Evolutionary conservation across 202 grass and related monocot species (phyloP), one percentile per base, ranked within the genome.

Genomic region (Schoenoplectus tabernaemontani): DNA sequence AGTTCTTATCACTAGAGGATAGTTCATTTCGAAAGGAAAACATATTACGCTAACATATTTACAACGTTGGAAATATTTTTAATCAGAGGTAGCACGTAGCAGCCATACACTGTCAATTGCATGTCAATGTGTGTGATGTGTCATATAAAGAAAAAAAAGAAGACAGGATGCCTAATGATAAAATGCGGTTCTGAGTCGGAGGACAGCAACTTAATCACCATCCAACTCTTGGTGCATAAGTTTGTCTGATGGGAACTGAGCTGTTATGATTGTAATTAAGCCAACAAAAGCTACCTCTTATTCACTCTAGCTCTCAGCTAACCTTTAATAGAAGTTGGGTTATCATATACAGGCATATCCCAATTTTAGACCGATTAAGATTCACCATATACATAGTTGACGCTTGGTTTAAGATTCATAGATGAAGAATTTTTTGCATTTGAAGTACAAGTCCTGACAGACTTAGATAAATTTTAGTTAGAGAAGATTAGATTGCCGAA

Each of bases 221-320:
- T 79, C 20, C 77, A 79, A 44, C 23, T 19, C 12, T 61, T 17
- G 19, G 20, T 41, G 57, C 56, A 79, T 79, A 79, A 42, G 44
- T 44, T 9, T 57, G 50, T 80, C 63, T 72, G 37, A 73, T 80
- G 46, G 64, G 20, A n/a, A 26, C 17, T 57, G 32, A 67, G 60
- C 72, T 70, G 17, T 53, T 54, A 61, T 71, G 63, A 74, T 72
- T 13, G 15, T 74, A 33, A 63, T 59, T 80, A 71, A 24, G 47
- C 39, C 76, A 79, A 80, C 77, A 80, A 80, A 72, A 85, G 38
- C 83, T 75, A 75, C 70, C 46, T 75, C 46, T 53, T 69, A 11
- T 33, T 74, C 15, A 26, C 15, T 60, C 56, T 50, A n/a, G n/a
- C 60, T 59, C 34, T 46, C 20, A 57, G 58, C n/a, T 57, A 41